phyloP scores from a whole-genome alignment of 2,329 filamentous ascomycete species.

The Aureobasidium leucospermi region DNA sequence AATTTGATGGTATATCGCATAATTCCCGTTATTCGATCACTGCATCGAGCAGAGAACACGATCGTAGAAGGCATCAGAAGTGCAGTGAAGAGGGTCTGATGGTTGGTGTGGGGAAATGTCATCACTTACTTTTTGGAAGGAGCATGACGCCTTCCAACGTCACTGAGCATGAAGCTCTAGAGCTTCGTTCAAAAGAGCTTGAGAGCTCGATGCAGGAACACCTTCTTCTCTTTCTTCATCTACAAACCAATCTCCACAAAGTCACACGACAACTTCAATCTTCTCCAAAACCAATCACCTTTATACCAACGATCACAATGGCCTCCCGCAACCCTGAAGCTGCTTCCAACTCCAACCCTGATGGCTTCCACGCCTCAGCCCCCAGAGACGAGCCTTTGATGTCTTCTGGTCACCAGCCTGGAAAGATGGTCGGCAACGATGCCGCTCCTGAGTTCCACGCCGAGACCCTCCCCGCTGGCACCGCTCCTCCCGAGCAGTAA shows the following conservation, averaged over 20 bases:
- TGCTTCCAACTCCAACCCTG: not conserved
- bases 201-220: conserved; percentile 2
- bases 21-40: not conserved
- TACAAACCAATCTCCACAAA: not conserved
- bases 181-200: not conserved
- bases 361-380: conserved; percentile 9
- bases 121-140: not conserved
- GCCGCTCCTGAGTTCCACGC: conserved; percentile 56
- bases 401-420: conserved; percentile 1
- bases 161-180: not conserved
- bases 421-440: conserved; percentile 49
- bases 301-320: conserved; percentile 1
- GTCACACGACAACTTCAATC: conserved; percentile 5
- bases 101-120: not conserved
- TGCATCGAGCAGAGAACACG: not conserved
- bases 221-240: not conserved
- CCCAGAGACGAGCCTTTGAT: conserved; percentile 8
- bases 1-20: not conserved
- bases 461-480: conserved; percentile 54
- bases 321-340: conserved; percentile 1
- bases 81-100: not conserved
- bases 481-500: conserved; percentile 45
- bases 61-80: conserved; percentile 2
- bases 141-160: not conserved
- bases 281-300: not conserved